phyloP scores from a whole-genome alignment of 306 rosid genomes.

The Prunus armeniaca region DNA sequence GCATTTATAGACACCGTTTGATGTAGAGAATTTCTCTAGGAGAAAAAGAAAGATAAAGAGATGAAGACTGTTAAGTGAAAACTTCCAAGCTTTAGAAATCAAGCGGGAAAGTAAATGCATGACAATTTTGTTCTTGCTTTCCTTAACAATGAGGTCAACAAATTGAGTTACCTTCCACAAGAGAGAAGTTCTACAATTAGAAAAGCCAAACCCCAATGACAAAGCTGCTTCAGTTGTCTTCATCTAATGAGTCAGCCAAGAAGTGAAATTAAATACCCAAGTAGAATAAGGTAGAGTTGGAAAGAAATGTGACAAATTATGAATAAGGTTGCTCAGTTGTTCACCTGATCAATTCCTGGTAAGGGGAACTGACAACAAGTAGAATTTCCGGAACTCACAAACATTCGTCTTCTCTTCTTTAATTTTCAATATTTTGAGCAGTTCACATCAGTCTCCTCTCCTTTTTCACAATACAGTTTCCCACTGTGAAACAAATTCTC shows the following conservation, averaged over 20 bases:
- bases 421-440: background rate
- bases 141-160: conserved; percentile 21
- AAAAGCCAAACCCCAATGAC: conserved; percentile 8
- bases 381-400: conserved; percentile 11
- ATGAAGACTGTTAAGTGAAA: background rate
- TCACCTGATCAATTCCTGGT: conserved; percentile 27
- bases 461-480: too few species aligned
- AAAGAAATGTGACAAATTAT: background rate
- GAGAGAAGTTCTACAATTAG: conserved; percentile 11
- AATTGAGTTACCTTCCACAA: conserved; percentile 31
- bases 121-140: conserved; percentile 6
- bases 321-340: background rate
- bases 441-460: background rate
- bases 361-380: conserved; percentile 6
- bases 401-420: conserved; percentile 14
- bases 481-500: too few species aligned
- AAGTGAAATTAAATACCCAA: background rate
- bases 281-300: background rate
- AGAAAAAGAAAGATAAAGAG: background rate
- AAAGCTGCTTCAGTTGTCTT: conserved; percentile 19
- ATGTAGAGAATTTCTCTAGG: conserved; percentile 14
- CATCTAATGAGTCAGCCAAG: conserved; percentile 3
- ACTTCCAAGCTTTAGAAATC: background rate
- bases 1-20: conserved; percentile 1
- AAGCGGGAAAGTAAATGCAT: background rate